These are phyloP conservation scores for Urochloa ruziziensis DNA, from an alignment of 176 grass and related monocot genomes.

Conservation along the genomic window DNA sequence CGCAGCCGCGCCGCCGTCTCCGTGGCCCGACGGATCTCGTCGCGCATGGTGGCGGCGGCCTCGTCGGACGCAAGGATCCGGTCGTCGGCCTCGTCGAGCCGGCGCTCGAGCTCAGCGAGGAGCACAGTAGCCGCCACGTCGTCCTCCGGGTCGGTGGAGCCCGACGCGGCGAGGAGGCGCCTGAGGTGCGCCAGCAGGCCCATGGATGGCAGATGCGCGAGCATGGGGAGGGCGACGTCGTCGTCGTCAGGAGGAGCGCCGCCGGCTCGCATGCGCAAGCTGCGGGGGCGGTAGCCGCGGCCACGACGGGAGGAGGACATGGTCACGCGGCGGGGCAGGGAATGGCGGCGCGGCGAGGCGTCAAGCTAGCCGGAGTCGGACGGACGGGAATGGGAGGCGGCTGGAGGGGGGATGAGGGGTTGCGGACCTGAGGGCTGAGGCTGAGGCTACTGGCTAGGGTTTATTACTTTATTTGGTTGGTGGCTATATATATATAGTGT, in stretches of 20 bases:
- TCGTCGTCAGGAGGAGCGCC: background rate
- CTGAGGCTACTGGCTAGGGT: too few species aligned
- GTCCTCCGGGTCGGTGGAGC: too few species aligned
- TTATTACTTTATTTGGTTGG: too few species aligned
- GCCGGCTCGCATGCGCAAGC: background rate
- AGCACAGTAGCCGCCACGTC: background rate
- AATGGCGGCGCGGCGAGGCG: too few species aligned
- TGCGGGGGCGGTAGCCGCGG: background rate
- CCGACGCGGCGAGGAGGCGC: background rate
- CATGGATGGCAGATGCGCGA: background rate
- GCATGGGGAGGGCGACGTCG: background rate
- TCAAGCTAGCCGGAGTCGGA: too few species aligned
- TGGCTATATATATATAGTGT: too few species aligned
- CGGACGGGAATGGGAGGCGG: too few species aligned
- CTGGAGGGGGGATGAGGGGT: too few species aligned
- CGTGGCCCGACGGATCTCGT: background rate
- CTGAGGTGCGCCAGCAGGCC: background rate
- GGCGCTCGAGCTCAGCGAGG: background rate
- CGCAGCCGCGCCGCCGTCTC: background rate
- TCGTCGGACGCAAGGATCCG: background rate
- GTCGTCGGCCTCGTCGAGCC: background rate
- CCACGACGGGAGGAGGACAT: background rate
- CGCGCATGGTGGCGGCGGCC: background rate
- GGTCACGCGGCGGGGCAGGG: background rate
- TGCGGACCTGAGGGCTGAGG: too few species aligned